A percentile compares a stretch with the other conserved stretches of the same genome.
Conservation (phyloP, 75 land plant species). For the Pinus albicaulis region DNA sequence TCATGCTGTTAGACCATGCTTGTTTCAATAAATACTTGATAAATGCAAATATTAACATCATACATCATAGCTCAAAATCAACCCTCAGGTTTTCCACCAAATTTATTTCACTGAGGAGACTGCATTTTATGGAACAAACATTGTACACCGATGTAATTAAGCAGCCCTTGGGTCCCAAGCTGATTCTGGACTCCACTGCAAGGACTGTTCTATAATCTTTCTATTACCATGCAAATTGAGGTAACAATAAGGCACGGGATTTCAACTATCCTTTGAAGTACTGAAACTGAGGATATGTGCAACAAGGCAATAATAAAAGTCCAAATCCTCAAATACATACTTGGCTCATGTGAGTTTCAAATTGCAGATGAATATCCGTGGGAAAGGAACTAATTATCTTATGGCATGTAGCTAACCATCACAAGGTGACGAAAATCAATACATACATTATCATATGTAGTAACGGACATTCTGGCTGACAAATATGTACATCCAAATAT, state of each 20-base stretch:
- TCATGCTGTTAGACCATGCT: not conserved
- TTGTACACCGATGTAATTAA: not conserved
- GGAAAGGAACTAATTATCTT: not conserved
- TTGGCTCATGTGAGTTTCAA: not conserved
- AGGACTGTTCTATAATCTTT: not conserved
- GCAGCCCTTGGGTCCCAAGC: not conserved
- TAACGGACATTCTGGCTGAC: not conserved
- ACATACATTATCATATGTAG: not conserved
- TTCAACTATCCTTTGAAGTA: not conserved
- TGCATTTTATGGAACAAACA: not conserved
- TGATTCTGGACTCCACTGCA: not conserved
- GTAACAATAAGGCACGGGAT: not conserved
- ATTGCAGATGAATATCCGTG: not conserved
- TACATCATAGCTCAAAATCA: not conserved
- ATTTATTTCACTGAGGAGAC: not conserved
- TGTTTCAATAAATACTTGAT: no score
- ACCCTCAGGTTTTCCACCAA: not conserved
- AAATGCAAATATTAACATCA: no score
- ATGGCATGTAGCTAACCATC: not conserved
- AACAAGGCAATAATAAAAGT: not conserved
- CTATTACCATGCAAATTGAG: not conserved
- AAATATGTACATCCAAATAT: not conserved
- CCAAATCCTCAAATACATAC: not conserved
- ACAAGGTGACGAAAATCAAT: not conserved
- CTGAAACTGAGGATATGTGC: not conserved